A percentile compares a stretch with the other conserved stretches of the same genome.
Conservation (phyloP, 305 asterid species). For the Solanum hybrid region DNA sequence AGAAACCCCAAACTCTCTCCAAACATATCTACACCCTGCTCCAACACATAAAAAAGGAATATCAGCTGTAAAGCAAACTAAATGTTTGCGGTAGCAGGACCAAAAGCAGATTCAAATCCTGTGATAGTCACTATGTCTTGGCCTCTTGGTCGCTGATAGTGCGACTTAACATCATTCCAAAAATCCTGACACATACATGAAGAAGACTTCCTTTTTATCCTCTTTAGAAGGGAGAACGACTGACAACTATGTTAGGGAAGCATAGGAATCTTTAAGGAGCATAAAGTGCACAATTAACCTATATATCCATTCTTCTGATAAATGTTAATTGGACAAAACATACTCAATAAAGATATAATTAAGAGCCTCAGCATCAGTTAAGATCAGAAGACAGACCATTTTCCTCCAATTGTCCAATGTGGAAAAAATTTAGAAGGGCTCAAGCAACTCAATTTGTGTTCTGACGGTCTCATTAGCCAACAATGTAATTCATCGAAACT, state of each 20-base stretch:
- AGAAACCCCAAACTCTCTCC: slow-evolving; percentile 88
- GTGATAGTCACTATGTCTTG: background rate
- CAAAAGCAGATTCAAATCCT: background rate
- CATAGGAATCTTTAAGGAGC: background rate
- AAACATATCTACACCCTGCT: slow-evolving; percentile 60
- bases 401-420: background rate
- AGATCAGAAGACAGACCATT: background rate
- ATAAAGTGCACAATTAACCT: background rate
- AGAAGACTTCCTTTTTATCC: background rate
- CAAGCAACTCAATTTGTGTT: background rate
- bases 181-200: background rate
- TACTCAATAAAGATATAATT: background rate
- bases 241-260: background rate
- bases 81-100: background rate
- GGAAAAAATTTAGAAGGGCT: background rate
- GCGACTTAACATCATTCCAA: background rate
- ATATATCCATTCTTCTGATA: no score
- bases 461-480: background rate
- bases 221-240: background rate
- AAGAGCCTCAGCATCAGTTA: background rate
- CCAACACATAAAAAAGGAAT: slow-evolving; percentile 12
- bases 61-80: slow-evolving; percentile 2
- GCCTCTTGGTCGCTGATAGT: background rate
- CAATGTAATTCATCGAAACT: background rate
- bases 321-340: no score